phyloP scores from a whole-genome alignment of 1,284 basidiomycete species.

The Heliocybe sulcata region DNA sequence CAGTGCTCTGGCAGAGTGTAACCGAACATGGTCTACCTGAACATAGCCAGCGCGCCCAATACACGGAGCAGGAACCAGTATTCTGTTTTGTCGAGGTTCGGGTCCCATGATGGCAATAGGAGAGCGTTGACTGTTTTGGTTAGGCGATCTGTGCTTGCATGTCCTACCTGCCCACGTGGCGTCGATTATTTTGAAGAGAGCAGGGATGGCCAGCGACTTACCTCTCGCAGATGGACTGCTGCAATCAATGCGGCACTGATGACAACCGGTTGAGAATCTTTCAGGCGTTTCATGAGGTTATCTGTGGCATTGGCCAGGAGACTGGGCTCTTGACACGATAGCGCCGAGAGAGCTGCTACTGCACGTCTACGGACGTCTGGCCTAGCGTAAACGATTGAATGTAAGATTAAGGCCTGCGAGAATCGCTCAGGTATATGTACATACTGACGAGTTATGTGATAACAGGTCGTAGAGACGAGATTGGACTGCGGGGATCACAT shows the following conservation, averaged over 20 bases:
- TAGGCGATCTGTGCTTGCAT: background rate
- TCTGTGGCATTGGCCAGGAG: constrained; percentile 37
- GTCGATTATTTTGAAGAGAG: background rate
- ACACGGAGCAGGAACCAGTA: constrained; percentile 16
- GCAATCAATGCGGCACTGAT: constrained; percentile 39
- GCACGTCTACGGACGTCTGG: constrained; percentile 53
- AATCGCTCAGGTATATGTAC: constrained; percentile 15
- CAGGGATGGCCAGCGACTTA: background rate
- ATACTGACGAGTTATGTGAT: constrained; percentile 67
- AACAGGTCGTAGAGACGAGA: constrained; percentile 55
- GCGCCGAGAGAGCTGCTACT: constrained; percentile 47
- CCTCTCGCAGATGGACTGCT: background rate
- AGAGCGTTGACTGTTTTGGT: constrained; percentile 10
- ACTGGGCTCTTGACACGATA: constrained; percentile 41
- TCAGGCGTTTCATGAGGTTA: constrained; percentile 35
- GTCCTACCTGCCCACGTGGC: background rate
- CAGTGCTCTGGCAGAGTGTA: constrained; percentile 5
- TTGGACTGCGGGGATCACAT: constrained; percentile 67
- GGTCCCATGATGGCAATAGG: constrained; percentile 12
- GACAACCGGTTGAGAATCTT: constrained; percentile 40
- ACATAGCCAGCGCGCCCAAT: constrained; percentile 12
- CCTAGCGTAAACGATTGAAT: constrained; percentile 26
- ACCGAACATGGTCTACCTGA: constrained; percentile 14
- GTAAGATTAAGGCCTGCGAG: too few relatives aligned
- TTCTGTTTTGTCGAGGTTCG: constrained; percentile 5